Evolutionary conservation across 1,139 yeast species (phyloP).

Genomic region (Yamadazyma sp.): DNA sequence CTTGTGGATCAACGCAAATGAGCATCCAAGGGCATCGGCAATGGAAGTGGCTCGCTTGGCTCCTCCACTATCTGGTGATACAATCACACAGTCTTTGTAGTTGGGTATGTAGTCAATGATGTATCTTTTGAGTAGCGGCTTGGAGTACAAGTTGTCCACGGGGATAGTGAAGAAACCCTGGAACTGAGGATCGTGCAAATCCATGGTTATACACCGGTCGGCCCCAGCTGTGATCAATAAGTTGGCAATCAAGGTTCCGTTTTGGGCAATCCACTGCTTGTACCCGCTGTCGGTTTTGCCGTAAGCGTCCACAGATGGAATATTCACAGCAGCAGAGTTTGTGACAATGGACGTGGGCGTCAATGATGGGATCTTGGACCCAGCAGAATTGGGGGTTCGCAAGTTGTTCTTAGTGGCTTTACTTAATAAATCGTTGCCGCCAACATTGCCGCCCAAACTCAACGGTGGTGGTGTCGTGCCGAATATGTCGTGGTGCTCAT

Average conservation of each 20-base stretch:
- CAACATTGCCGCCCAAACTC: slow-evolving; percentile 6
- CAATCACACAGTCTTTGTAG: slow-evolving; percentile 78
- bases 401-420: slow-evolving; percentile 17
- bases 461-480: slow-evolving; percentile 18
- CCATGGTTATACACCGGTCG: slow-evolving; percentile 96
- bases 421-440: slow-evolving; percentile 14
- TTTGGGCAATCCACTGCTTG: slow-evolving; percentile 94
- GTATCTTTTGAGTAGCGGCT: slow-evolving; percentile 80
- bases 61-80: slow-evolving; percentile 97
- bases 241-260: slow-evolving; percentile 90
- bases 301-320: slow-evolving; percentile 35
- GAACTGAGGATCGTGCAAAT: slow-evolving; percentile 91
- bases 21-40: slow-evolving; percentile 86
- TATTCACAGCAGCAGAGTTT: slow-evolving; percentile 29
- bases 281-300: slow-evolving; percentile 63
- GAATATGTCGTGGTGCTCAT: slow-evolving; percentile 15
- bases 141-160: slow-evolving; percentile 85
- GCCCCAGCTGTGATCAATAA: slow-evolving; percentile 92
- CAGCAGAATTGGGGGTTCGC: slow-evolving; percentile 11
- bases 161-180: slow-evolving; percentile 93
- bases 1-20: slow-evolving; percentile 94
- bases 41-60: slow-evolving; percentile 94
- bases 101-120: slow-evolving; percentile 72
- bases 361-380: slow-evolving; percentile 13
- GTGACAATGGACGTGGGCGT: slow-evolving; percentile 32